Evolutionary conservation across 2,329 filamentous ascomycete genomes (phyloP).

Genomic region (Plenodomus lindquistii): DNA sequence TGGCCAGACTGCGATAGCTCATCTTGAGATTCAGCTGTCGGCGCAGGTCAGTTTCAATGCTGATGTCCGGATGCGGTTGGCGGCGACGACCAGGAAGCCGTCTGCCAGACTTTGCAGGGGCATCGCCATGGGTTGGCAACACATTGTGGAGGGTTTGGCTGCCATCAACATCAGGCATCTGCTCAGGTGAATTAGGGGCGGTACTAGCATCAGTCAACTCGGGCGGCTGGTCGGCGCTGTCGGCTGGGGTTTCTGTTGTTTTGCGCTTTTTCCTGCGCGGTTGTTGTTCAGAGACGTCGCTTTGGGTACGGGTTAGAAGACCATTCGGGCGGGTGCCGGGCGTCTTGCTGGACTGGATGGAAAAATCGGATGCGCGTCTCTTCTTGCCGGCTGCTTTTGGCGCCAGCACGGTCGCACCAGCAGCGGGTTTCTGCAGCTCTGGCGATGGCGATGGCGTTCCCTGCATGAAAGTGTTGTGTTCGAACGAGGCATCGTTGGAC

Average conservation of each 20-base stretch:
- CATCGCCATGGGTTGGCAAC: slow-evolving; percentile 41
- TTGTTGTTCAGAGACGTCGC: slow-evolving; percentile 41
- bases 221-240: slow-evolving; percentile 37
- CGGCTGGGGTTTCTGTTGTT: slow-evolving; percentile 30
- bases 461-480: slow-evolving; percentile 34
- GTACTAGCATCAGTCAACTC: slow-evolving; percentile 44
- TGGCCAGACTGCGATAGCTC: slow-evolving; percentile 65
- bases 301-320: slow-evolving; percentile 40
- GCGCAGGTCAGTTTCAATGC: slow-evolving; percentile 52
- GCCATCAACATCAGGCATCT: slow-evolving; percentile 38
- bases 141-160: slow-evolving; percentile 39
- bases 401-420: slow-evolving; percentile 21
- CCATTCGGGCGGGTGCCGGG: slow-evolving; percentile 34
- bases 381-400: slow-evolving; percentile 34
- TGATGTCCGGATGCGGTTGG: slow-evolving; percentile 51
- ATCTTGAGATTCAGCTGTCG: slow-evolving; percentile 70
- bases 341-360: slow-evolving; percentile 37
- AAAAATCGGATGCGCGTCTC: slow-evolving; percentile 40
- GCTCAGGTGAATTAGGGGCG: slow-evolving; percentile 42
- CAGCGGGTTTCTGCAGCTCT: slow-evolving; percentile 23
- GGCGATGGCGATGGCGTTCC: slow-evolving; percentile 33
- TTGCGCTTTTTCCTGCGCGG: slow-evolving; percentile 43
- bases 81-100: slow-evolving; percentile 50
- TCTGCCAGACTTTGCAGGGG: slow-evolving; percentile 41
- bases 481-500: slow-evolving; percentile 31